A percentile compares a stretch with the other conserved stretches of the same genome.
Evolutionary conservation across 331 rosid species (phyloP).

Genomic region (Dryas integrifolia): DNA sequence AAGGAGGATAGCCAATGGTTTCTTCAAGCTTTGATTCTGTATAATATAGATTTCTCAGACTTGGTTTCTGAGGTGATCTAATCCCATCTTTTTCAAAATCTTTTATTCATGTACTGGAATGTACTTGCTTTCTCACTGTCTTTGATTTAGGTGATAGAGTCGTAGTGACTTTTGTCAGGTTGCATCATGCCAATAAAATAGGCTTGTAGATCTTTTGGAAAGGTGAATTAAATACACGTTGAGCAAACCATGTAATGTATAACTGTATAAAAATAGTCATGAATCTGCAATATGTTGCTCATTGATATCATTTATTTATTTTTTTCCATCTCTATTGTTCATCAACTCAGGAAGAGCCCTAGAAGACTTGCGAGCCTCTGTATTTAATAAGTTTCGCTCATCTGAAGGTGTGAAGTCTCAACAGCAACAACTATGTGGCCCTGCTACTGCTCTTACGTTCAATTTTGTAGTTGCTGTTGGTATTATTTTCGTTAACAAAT

Average conservation of each 20-base stretch:
- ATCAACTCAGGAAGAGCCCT: conserved; percentile 66
- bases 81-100: no score
- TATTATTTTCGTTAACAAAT: conserved; percentile 85
- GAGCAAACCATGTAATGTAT: background rate
- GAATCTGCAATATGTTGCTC: background rate
- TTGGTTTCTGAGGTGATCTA: background rate
- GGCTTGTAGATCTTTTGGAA: background rate
- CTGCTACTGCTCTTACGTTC: conserved; percentile 80
- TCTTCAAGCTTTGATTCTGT: background rate
- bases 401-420: conserved; percentile 77
- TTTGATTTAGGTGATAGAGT: background rate
- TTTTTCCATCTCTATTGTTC: background rate
- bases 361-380: conserved; percentile 70
- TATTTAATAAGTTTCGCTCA: conserved; percentile 64
- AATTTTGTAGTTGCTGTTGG: conserved; percentile 86
- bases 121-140: background rate
- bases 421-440: conserved; percentile 70
- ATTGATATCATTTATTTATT: background rate
- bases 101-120: background rate
- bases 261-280: background rate
- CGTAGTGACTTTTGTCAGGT: no score
- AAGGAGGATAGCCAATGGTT: background rate
- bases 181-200: no score
- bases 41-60: background rate
- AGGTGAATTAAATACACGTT: background rate